Evolutionary conservation across 805 yeast genomes (phyloP), one percentile per base, ranked within the genome.

Genomic region (Saturnispora serradocipensis): DNA sequence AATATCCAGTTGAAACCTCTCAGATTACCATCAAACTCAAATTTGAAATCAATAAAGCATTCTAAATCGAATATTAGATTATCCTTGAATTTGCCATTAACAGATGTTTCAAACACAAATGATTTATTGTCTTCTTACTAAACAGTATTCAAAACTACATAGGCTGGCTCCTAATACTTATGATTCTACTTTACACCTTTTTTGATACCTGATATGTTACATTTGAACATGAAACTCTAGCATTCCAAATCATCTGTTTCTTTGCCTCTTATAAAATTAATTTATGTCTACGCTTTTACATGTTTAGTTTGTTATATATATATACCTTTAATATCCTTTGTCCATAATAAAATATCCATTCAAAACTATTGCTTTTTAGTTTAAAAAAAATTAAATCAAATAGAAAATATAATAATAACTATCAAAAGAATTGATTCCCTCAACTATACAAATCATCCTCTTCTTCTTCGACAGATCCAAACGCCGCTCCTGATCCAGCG

Each of bases 401-500:
- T 24, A 34, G 45, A 49, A 49, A 35, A 39, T 24, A 18, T 22
- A 32, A n/a, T 34, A 43, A 43, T 43, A 47, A 38, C 13, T 7
- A 28, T 30, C 22, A 34, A 22, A 45, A 20, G 30, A 28, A 10
- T 30, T 47, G 20, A 30, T 24, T 20, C 24, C 28, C n/a, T 42
- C 57, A 71, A 59, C 71, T 69, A 64, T 71, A 71, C 46, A 71
- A 65, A 57, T 71, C 75, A 58, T 71, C 75, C 52, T 74, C 78
- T 44, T 73, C 79, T 15, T 69, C 73, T 49, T 74, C 81, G 52
- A 69, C 80, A 53, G 68, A 65, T 27, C 76, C 81, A 57, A 76
- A 77, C 20, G 79, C 74, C 36, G 77, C 76, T 16, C 42, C 42
- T 40, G 69, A 69, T 45, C 57, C 61, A 34, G 56, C 67, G 25